These are phyloP conservation scores for Triticum monococcum DNA, from an alignment of 176 grass and related monocot genomes.

Conservation along the genomic window DNA sequence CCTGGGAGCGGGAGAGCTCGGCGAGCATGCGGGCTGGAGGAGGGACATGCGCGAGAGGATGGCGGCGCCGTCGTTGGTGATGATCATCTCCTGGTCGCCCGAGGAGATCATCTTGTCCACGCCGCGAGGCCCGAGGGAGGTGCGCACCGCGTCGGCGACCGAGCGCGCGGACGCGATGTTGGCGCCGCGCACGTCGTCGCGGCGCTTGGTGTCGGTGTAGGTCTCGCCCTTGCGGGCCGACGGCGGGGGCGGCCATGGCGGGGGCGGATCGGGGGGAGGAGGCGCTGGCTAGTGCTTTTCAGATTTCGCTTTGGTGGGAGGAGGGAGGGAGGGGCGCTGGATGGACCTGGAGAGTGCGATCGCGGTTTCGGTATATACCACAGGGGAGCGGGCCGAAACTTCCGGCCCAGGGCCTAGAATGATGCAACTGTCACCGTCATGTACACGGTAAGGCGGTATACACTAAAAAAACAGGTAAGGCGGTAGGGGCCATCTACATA, in stretches of 20 bases:
- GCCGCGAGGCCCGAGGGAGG: not conserved
- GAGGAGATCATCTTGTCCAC: not conserved
- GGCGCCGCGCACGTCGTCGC: not conserved
- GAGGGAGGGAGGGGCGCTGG: not conserved
- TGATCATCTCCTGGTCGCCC: not conserved
- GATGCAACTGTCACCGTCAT: too few relatives aligned
- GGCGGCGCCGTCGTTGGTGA: not conserved
- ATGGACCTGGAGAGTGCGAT: not conserved
- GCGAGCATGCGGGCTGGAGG: not conserved
- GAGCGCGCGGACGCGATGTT: not conserved
- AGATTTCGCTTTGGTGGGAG: not conserved
- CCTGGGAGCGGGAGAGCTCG: not conserved
- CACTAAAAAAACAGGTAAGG: too few relatives aligned
- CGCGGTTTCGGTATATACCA: not conserved
- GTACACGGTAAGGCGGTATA: too few relatives aligned
- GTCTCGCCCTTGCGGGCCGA: not conserved
- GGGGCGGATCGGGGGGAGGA: not conserved
- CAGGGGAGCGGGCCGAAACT: not conserved
- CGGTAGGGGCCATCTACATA: too few relatives aligned
- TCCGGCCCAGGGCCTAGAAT: not conserved
- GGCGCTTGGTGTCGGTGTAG: not conserved
- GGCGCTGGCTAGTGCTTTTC: not conserved
- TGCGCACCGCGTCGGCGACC: not conserved
- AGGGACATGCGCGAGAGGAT: not conserved
- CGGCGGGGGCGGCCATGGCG: not conserved